Evolutionary conservation across 2,329 filamentous ascomycete species (phyloP), one percentile per base, ranked within the genome.

Genomic region (Neofusicoccum parvum): DNA sequence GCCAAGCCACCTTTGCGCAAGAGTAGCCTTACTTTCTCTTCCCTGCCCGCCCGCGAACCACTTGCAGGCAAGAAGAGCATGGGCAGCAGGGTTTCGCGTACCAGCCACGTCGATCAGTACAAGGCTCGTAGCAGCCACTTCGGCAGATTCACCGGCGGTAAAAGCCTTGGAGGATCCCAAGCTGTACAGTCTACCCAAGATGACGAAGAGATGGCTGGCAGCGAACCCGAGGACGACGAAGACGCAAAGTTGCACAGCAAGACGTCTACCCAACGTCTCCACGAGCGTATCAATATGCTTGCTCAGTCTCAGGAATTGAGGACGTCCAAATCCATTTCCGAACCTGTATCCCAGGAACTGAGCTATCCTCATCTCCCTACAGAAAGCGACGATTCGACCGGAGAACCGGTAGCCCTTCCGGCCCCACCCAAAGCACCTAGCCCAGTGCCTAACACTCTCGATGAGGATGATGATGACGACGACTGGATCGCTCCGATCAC

Each of bases 11-110:
- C 92, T 36, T 86, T 96, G 70, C 89, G 94, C 67, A 98, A 98
- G 83, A 97, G 94, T 79, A 98, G 94, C 75, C 85, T 99, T 67
- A 96, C 91, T 66, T 98, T 99, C 79, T 92, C 95, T 43, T 92
- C 95, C 17, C 83, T 99, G 12, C 95, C 95, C 36, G 94, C 94
- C 2, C 87, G 95, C 67, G 94, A 98, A 73, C 94, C 94, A 41
- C 82, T 98, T 62, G 88, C 88, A 37, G 87, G 87, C 15, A 96
- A 96, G 76, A 94, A 94, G 80, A 96, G 91, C 75, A 87, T 93
- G 72, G 93, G 85, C 50, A 84, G 86, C 20, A 85, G 92, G 58
- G 80, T 87, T 60, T 94, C 92, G 23, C 85, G 92, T 67, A 91
- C 88, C 6, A 96, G 92, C 72, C 90, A 97, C 69, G 76, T 94